Evolutionary conservation across 306 rosid species (phyloP).

Genomic region (Vigna angularis): DNA sequence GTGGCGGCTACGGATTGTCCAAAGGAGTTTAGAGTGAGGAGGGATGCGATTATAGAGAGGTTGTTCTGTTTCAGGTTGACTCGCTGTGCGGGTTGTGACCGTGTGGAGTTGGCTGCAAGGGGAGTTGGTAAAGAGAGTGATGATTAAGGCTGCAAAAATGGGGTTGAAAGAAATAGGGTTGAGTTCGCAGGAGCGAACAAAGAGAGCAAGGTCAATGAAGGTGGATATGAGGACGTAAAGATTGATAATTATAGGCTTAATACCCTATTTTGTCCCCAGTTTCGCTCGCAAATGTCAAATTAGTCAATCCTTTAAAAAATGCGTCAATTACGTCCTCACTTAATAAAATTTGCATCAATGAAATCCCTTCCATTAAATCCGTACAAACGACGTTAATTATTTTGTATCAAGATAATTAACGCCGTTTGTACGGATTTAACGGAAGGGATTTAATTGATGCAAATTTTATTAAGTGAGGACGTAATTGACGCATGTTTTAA

Average conservation of each 20-base stretch:
- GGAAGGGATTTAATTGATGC: no score
- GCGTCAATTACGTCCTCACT: no score
- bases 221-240: conserved; percentile 39
- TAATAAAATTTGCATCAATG: no score
- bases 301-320: no score
- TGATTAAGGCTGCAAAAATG: conserved; percentile 50
- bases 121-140: conserved; percentile 39
- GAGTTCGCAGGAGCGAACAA: conserved; percentile 70
- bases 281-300: no score
- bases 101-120: conserved; percentile 59
- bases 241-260: conserved; percentile 31
- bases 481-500: no score
- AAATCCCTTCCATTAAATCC: no score
- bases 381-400: no score
- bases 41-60: conserved; percentile 82
- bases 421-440: no score
- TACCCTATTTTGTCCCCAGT: no score
- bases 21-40: conserved; percentile 67
- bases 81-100: conserved; percentile 78
- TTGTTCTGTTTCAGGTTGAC: conserved; percentile 61
- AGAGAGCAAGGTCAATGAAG: conserved; percentile 73
- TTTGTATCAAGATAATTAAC: no score
- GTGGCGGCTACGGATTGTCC: conserved; percentile 94
- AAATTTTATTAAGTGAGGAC: no score
- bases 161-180: conserved; percentile 41